Evolutionary conservation across 768 basidiomycete genomes (phyloP).

Genomic region (Mycena galopus): DNA sequence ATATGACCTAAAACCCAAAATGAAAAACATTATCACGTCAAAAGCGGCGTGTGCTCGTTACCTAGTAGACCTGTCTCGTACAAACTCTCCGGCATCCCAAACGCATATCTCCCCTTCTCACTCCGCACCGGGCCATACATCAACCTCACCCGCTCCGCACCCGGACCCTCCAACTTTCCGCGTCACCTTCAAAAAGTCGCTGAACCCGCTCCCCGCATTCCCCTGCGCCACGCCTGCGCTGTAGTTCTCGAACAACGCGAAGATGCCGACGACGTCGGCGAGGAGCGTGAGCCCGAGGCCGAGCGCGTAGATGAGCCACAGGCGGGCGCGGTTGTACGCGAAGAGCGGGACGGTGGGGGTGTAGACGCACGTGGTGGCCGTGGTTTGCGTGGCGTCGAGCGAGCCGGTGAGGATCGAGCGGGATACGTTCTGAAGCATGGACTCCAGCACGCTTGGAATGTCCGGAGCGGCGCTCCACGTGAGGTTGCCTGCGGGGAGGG

Average conservation of each 20-base stretch:
- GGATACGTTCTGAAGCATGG: conserved; percentile 18
- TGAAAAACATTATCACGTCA: too few relatives aligned
- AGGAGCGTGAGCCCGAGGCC: conserved; percentile 15
- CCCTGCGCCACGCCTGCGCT: background rate
- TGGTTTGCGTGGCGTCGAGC: conserved; percentile 11
- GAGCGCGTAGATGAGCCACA: conserved; percentile 18
- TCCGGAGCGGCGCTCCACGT: background rate
- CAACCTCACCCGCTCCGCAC: background rate
- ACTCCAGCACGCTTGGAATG: background rate
- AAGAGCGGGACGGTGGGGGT: background rate
- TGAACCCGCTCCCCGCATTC: conserved; percentile 9
- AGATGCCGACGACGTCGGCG: conserved; percentile 13
- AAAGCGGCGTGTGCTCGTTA: too few relatives aligned
- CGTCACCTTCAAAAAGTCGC: conserved; percentile 18
- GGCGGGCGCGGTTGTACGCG: background rate
- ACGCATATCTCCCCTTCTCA: background rate
- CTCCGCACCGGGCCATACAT: background rate
- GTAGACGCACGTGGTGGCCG: background rate
- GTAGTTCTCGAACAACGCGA: background rate
- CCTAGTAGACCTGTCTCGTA: background rate
- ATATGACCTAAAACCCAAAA: too few relatives aligned
- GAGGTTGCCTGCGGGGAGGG: background rate
- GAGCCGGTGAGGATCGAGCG: conserved; percentile 23
- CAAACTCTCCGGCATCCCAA: background rate
- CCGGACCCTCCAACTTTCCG: conserved; percentile 8